Conservation (phyloP, 2,329 filamentous ascomycete genomes). For the Monosporascus sp. region DNA sequence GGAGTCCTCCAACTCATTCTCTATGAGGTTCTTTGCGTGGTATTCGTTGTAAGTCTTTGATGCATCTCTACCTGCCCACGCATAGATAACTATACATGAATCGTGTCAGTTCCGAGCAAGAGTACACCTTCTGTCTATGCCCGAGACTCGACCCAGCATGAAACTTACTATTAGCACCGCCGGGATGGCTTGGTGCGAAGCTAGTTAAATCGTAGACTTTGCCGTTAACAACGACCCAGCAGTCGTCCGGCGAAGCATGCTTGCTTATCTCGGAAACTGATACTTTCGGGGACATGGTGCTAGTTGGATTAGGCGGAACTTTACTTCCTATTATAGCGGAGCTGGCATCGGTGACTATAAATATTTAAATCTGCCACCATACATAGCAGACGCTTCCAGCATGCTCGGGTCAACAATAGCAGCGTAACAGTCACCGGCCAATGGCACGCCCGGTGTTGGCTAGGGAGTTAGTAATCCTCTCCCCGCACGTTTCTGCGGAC, state of each 20-base stretch:
- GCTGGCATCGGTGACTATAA: no score
- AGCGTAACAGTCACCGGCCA: no score
- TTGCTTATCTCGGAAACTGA: slow-evolving; percentile 1
- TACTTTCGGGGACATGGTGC: background rate
- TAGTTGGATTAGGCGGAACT: no score
- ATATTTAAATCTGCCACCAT: no score
- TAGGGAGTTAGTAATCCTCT: no score
- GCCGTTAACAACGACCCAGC: slow-evolving; percentile 9
- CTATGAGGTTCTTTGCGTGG: background rate
- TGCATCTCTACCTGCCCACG: background rate
- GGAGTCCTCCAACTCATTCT: background rate
- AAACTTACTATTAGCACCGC: slow-evolving; percentile 6
- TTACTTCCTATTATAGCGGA: no score
- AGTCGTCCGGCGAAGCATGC: slow-evolving; percentile 5
- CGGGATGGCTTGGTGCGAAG: slow-evolving; percentile 9
- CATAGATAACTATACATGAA: background rate
- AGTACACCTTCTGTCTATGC: background rate
- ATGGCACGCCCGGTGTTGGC: no score
- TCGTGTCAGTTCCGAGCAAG: background rate
- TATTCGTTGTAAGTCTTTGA: background rate
- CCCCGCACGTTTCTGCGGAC: no score
- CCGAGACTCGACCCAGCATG: background rate
- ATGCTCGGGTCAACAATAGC: no score
- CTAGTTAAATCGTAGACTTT: slow-evolving; percentile 8
- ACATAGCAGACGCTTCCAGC: no score